Base-by-base conservation (phyloP, 495 filamentous ascomycete genomes). In the Aspergillus incahuasiensis region DNA sequence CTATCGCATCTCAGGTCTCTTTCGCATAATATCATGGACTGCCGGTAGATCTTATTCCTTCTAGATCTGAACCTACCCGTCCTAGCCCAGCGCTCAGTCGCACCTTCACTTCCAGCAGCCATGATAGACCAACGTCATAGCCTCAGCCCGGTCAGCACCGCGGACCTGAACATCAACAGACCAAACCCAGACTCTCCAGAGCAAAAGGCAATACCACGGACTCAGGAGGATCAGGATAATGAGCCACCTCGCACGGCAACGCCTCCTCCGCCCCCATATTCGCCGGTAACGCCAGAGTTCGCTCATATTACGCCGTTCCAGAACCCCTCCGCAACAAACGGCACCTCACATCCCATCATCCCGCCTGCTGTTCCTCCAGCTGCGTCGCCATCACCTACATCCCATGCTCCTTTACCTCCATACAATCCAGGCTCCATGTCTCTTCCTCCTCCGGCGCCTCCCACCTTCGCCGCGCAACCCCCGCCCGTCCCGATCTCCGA, bases 401-500 rank as follows among this genome's bases (percentile, higher is more conserved):
- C 65, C 25, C 57, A 60, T 22, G 22, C 35, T 6, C 46, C 48
- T 5, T 32, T 58, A 45, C 39, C 48, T 7, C 38, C 59, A 44
- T 42, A 57, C 12, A 32, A 45, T 16, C 35, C 52, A 8, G 6
- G 50, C 1, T 25, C 49, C 1, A 39, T 41, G 6, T 20, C 44
- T 18, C 51, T 46, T 24, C 52, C 48, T 9, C 54, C 55, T 24
- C 54, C 56, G 34, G 42, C 38, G 8, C 59, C 64, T 6, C 55
- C 70, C 2, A 62, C 64, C 32, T 71, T 74, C 42, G 71, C 66
- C 22, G 64, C 72, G 0, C 68, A 74, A 48, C 87, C 88, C 0
- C 69, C 77, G 0, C 73, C 86, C 0, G 75, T 82, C 12, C 86
- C 90, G 11, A 84, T 95, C 62, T 81, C 82, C 52, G 86, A 90